Evolutionary conservation across 306 rosid species (phyloP), one percentile per base, ranked within the genome.

Genomic region (Cyclanthera cordifolia): DNA sequence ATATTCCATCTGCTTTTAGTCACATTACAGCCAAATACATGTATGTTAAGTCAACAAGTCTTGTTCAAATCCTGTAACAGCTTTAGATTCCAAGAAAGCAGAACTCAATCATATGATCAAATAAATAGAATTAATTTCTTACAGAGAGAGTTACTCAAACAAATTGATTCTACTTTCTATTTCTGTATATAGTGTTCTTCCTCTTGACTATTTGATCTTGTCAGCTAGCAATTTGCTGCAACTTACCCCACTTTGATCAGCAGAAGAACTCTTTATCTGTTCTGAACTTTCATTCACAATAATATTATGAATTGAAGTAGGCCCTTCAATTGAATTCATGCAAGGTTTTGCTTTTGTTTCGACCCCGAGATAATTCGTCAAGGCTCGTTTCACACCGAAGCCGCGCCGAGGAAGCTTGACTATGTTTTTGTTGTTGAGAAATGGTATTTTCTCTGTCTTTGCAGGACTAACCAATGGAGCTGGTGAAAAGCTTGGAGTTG

Each of bases 321-420:
- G 37, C 28, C 77, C 81, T 82, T 83, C 90, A 12, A 70, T 81
- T 64, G 86, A 71, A 58, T 84, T 85, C 76, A 85, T 75, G 48
- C 88, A 81, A 49, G 79, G 78, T 82, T 78, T 91, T 19, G 86
- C 65, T 64, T 89, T 92, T 16, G 86, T 66, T 57, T 92, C 97
- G 10, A 69, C 96, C 8, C 97, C 95, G 65, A 92, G 97, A 82
- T 92, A 92, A 76, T 92, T 89, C 15, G 97, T 84, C 85, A 92
- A 81, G 2, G 79, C 97, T 73, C 89, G 82, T 78, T 83, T 89
- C 56, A 92, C 97, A 25, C 96, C 95, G 43, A 91, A 79, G 11
- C 96, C 92, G 0, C 87, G 95, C 10, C 88, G 92, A 25, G 54
- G 76, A 67, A 85, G 90, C 69, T 87, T 91, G 57, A 63, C 49